Evolutionary conservation across 2,329 filamentous ascomycete species (phyloP).

Genomic region (Pseudopyrenochaeta lycopersici): DNA sequence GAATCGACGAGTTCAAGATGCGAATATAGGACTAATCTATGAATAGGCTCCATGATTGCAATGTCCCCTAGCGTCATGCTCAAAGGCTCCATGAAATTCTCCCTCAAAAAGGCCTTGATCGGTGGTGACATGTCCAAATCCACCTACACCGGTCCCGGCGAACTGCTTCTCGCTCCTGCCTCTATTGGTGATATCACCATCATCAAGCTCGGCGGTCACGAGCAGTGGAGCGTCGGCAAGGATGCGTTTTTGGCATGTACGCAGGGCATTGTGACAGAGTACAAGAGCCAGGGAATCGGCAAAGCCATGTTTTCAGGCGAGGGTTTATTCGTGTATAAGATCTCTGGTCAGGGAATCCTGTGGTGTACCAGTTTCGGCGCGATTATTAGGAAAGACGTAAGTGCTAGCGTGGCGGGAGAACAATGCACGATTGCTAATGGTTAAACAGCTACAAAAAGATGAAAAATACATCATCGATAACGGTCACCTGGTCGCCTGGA

Average conservation of each 20-base stretch:
- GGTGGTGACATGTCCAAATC: conserved; percentile 82
- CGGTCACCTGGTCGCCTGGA: conserved; percentile 95
- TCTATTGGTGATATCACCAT: conserved; percentile 86
- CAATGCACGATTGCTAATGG: background rate
- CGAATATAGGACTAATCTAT: conserved; percentile 4
- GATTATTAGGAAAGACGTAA: conserved; percentile 91
- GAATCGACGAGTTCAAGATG: too few species aligned
- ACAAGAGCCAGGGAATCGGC: conserved; percentile 83
- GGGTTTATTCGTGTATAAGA: conserved; percentile 88
- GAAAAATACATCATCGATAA: conserved; percentile 95
- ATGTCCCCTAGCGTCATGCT: conserved; percentile 91
- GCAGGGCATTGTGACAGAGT: conserved; percentile 85
- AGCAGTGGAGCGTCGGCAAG: conserved; percentile 84
- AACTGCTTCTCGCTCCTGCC: conserved; percentile 82
- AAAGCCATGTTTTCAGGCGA: conserved; percentile 96
- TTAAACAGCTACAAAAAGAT: conserved; percentile 61
- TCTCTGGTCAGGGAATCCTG: conserved; percentile 79
- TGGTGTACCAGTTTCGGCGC: conserved; percentile 96
- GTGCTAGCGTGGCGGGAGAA: too few species aligned
- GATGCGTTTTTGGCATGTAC: conserved; percentile 89
- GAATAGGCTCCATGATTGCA: conserved; percentile 81
- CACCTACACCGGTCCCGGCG: conserved; percentile 87
- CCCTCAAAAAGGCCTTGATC: conserved; percentile 87
- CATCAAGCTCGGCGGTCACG: conserved; percentile 74
- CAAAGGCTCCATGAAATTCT: conserved; percentile 84